Evolutionary conservation across 2,329 filamentous ascomycete genomes (phyloP).

Genomic region (Scopulariopsis brevicaulis): DNA sequence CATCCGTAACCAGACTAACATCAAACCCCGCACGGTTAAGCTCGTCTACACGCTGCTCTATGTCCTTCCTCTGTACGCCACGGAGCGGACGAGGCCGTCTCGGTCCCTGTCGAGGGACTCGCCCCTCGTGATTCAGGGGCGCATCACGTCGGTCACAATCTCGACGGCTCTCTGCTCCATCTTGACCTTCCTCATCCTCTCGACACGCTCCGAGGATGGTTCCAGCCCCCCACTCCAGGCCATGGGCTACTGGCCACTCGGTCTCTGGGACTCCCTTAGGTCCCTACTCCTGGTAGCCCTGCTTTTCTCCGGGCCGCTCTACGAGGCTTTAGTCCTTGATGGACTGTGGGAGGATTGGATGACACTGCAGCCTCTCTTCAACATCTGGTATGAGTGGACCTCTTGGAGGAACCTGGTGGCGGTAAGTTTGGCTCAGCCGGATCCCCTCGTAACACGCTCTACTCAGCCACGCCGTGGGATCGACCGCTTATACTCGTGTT

Average conservation of each 20-base stretch:
- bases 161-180: conserved; percentile 61
- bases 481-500: conserved; percentile 4
- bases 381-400: conserved; percentile 60
- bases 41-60: conserved; percentile 79
- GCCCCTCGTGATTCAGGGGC: conserved; percentile 76
- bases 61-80: conserved; percentile 84
- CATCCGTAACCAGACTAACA: neutral
- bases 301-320: conserved; percentile 77
- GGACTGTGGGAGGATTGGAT: conserved; percentile 57
- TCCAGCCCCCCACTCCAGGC: conserved; percentile 40
- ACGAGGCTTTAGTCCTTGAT: conserved; percentile 65
- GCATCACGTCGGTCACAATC: conserved; percentile 67
- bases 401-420: conserved; percentile 81
- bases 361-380: conserved; percentile 39
- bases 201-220: conserved; percentile 32
- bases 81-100: conserved; percentile 66
- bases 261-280: conserved; percentile 49
- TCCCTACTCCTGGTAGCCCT: conserved; percentile 61
- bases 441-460: neutral
- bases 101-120: conserved; percentile 72
- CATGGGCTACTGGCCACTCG: conserved; percentile 74
- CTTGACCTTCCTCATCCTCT: conserved; percentile 56
- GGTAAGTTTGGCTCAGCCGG: conserved; percentile 35
- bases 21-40: conserved; percentile 24
- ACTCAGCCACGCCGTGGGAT: neutral